phyloP scores from a whole-genome alignment of 352 stramenopile genomes.

The Phytopythium delawarense region DNA sequence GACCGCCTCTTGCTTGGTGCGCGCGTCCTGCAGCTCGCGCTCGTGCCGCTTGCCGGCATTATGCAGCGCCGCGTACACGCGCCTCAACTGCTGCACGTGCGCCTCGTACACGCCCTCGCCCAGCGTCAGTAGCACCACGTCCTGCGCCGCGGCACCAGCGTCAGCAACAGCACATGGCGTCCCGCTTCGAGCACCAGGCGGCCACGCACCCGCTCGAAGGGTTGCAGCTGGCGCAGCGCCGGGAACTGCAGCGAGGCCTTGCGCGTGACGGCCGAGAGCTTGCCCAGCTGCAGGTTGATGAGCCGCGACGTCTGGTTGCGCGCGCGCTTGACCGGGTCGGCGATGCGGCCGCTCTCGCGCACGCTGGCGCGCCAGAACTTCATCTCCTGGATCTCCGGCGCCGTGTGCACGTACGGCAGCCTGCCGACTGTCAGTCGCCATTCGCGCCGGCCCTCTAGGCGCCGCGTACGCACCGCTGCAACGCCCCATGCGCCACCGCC shows the following conservation, averaged over 20 bases:
- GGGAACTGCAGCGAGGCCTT: slow-evolving; percentile 73
- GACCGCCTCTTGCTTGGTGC: slow-evolving; percentile 76
- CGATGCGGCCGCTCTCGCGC: slow-evolving; percentile 77
- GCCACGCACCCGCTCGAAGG: slow-evolving; percentile 65
- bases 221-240: slow-evolving; percentile 69
- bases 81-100: slow-evolving; percentile 66
- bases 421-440: slow-evolving; percentile 16
- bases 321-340: slow-evolving; percentile 71
- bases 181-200: neutral
- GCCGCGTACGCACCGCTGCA: slow-evolving; percentile 44
- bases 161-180: neutral
- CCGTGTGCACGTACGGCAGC: slow-evolving; percentile 77
- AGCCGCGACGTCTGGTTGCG: slow-evolving; percentile 79
- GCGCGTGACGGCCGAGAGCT: slow-evolving; percentile 69
- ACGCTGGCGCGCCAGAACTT: slow-evolving; percentile 74
- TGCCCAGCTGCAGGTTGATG: slow-evolving; percentile 75
- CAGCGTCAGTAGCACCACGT: slow-evolving; percentile 79
- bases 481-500: slow-evolving; percentile 51
- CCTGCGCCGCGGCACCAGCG: slow-evolving; percentile 21
- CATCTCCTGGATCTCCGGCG: slow-evolving; percentile 84
- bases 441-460: neutral
- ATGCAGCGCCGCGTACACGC: slow-evolving; percentile 73
- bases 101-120: slow-evolving; percentile 69
- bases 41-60: slow-evolving; percentile 76
- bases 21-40: slow-evolving; percentile 52